Evolutionary conservation across 2,329 filamentous ascomycete genomes (phyloP), one percentile per base, ranked within the genome.

Genomic region (Furcasterigmium furcatum): DNA sequence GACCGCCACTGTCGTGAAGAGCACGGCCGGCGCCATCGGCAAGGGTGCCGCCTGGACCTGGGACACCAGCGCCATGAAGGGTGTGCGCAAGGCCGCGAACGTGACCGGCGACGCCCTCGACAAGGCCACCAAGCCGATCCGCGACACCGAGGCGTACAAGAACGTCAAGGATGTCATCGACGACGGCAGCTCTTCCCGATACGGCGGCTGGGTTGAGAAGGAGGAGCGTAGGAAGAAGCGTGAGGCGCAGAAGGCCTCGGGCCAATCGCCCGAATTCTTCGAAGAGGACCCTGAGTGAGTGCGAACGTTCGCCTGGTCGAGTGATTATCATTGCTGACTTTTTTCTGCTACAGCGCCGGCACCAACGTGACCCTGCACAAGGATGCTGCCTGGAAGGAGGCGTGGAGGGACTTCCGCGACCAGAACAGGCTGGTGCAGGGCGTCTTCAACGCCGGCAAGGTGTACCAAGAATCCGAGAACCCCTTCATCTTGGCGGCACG

Each of bases 391-490:
- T 97, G 92, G 90, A 96, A 96, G 71, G 92, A 97, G 66, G 90
- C 91, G n/a, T 99, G 94, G 94, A 83, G 86, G 58, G 88, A 94
- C 43, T 99, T 97, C 80, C 86, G 87, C 52, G 94, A 99, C 65
- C 84, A 83, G 53, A 96, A 86, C 68, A 90, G 87, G 56, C 70
- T 96, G 48, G 88, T 96, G 64, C 92, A 96, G 68, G 84, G 87
- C 47, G 72, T 96, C 50, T 96, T 96, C 70, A 83, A 77, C 62
- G 82, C 96, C 70, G 91, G 92, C 69, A 83, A 81, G 46, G 84
- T 85, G 46, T 97, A 97, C 71, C 87, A 95, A 55, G 94, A 99
- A 70, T 97, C 94, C 10, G 94, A 99, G 63, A 99, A 99, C 66
- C 92, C 94, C 7, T 77, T 99, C 36, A 89, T 99, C 52, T 88